Evolutionary conservation across 2,329 filamentous ascomycete species (phyloP).

Genomic region (Emergomyces pasteurianus): DNA sequence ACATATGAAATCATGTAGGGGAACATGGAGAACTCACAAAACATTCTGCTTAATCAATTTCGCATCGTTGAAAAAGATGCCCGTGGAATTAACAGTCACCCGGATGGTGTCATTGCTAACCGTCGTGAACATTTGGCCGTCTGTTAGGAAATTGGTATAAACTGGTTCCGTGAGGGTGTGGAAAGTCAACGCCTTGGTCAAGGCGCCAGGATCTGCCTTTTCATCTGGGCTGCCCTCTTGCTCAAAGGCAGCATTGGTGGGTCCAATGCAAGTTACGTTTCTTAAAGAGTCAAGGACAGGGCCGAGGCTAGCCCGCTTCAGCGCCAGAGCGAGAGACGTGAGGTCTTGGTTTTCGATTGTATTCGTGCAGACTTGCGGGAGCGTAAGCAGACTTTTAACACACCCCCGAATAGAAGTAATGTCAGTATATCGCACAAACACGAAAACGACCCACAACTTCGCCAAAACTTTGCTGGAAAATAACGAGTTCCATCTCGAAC

Average conservation of each 20-base stretch:
- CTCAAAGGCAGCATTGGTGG: slow-evolving; percentile 1
- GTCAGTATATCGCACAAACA: neutral
- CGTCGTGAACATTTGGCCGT: slow-evolving; percentile 5
- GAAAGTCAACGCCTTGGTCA: slow-evolving; percentile 5
- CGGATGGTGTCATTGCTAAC: slow-evolving; percentile 5
- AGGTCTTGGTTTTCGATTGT: slow-evolving; percentile 3
- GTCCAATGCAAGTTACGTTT: slow-evolving; percentile 7
- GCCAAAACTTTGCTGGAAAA: neutral
- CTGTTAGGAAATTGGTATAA: slow-evolving; percentile 5
- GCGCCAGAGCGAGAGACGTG: slow-evolving; percentile 2
- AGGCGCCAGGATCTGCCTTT: neutral
- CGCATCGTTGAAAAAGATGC: slow-evolving; percentile 6
- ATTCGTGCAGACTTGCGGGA: slow-evolving; percentile 4
- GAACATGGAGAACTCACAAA: neutral
- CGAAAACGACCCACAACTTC: neutral
- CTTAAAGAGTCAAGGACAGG: slow-evolving; percentile 2
- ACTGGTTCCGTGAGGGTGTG: slow-evolving; percentile 6
- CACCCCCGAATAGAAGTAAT: neutral
- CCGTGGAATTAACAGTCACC: slow-evolving; percentile 5
- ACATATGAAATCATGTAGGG: neutral
- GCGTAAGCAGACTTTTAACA: slow-evolving; percentile 3
- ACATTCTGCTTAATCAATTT: slow-evolving; percentile 5
- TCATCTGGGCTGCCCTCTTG: slow-evolving; percentile 3
- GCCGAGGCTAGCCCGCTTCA: neutral
- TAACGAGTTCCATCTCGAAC: neutral